Evolutionary conservation across 164 flowering plant genomes (phyloP), one percentile per base, ranked within the genome.

Genomic region (Cinnamomum chago): DNA sequence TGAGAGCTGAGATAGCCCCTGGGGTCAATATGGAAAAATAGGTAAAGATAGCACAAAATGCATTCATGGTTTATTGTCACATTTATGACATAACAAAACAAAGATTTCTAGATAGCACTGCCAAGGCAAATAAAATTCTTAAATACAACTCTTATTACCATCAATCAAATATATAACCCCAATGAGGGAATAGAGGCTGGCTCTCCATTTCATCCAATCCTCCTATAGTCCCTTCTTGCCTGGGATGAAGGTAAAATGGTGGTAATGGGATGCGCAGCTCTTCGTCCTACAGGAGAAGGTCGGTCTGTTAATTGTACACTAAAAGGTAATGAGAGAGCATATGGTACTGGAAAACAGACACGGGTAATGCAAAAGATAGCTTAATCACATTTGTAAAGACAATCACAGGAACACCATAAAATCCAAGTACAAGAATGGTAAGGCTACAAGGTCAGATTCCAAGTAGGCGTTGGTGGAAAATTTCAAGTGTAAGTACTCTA

Each of bases 201-300:
- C 68, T 58, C 71, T 71, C 76, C 67, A 68, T 28, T 24, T 83
- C 80, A 88, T 5, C 77, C 58, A 72, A 88, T 88, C 82, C 88
- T 88, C 83, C 88, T 91, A 73, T 78, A 86, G 76, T 90, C 95
- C 80, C 85, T 90, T 82, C 93, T 82, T 82, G 86, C 89, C 65
- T 85, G 90, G 33, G 91, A 83, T 76, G 90, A 51, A 27, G 98
- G 88, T 55, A 88, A 90, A 76, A 85, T 79, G 78, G 82, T 81
- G 71, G 83, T 71, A 24, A 85, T 78, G 23, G 90, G 85, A 79
- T 85, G 85, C 69, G 84, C 89, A 50, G 84, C 80, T 79, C 90
- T 82, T 64, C 89, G 87, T 73, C 96, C 98, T 92, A 81, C 85
- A 84, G 72, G 0, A 85, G 55, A 81, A 81, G 65, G 65, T n/a